Percentiles rank a stretch among this genome's conserved stretches.
phyloP scores from a whole-genome alignment of 2,329 filamentous ascomycete genomes.

The Colletotrichum coccodes region DNA sequence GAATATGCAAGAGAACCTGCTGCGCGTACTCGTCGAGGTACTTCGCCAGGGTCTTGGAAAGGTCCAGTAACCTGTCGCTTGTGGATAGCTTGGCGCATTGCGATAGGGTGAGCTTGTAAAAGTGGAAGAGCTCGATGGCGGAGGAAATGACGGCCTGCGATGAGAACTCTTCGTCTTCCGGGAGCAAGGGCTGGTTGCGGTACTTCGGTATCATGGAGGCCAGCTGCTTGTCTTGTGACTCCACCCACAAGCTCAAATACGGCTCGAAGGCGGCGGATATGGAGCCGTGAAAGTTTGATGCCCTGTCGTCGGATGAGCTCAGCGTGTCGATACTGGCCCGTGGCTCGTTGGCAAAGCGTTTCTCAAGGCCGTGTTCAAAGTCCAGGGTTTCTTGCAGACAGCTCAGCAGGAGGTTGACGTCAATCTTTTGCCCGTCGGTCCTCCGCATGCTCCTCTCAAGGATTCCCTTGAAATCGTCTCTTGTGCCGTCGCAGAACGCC shows the following conservation, averaged over 20 bases:
- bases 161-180: constrained; percentile 91
- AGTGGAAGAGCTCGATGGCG: constrained; percentile 96
- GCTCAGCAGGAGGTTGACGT: constrained; percentile 88
- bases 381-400: constrained; percentile 96
- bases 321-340: constrained; percentile 91
- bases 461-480: constrained; percentile 95
- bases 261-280: constrained; percentile 98
- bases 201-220: constrained; percentile 88
- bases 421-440: constrained; percentile 80
- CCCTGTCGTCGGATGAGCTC: constrained; percentile 79
- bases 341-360: constrained; percentile 78
- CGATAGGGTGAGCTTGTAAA: constrained; percentile 91
- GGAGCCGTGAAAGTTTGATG: constrained; percentile 84
- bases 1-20: constrained; percentile 82
- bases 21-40: constrained; percentile 97
- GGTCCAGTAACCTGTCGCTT: constrained; percentile 83
- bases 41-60: constrained; percentile 87
- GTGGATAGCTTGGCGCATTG: constrained; percentile 98
- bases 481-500: constrained; percentile 93
- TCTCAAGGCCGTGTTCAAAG: constrained; percentile 93
- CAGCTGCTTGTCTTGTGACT: constrained; percentile 92
- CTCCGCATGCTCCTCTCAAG: constrained; percentile 87
- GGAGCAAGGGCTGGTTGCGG: constrained; percentile 81
- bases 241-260: constrained; percentile 96
- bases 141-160: constrained; percentile 90